phyloP scores from a whole-genome alignment of 164 flowering plant species.

The Santalum album region DNA sequence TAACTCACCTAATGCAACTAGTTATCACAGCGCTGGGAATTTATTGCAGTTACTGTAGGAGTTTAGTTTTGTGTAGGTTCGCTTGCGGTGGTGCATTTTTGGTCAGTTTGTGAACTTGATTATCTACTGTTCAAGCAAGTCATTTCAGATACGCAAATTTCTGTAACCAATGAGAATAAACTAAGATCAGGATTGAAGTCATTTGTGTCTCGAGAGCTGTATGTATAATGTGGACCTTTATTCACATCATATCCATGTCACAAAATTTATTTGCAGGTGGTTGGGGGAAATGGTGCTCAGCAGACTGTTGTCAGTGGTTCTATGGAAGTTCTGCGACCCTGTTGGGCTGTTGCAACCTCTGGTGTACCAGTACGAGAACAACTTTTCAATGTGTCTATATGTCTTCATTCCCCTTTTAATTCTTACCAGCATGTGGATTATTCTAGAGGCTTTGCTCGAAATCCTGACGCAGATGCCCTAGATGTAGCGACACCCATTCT shows the following conservation, averaged over 20 bases:
- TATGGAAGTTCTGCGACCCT: constrained; percentile 89
- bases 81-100: too few species aligned
- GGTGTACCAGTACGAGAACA: constrained; percentile 96
- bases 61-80: too few species aligned
- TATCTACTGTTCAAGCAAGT: too few species aligned
- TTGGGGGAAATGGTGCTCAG: constrained; percentile 94
- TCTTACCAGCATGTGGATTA: constrained; percentile 75
- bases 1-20: too few species aligned
- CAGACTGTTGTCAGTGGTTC: constrained; percentile 92
- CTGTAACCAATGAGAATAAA: too few species aligned
- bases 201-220: too few species aligned
- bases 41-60: too few species aligned
- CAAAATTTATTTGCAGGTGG: constrained; percentile 41
- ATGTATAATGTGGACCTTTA: too few species aligned
- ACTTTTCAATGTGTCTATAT: constrained; percentile 91
- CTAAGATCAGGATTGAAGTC: too few species aligned
- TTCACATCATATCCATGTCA: neutral
- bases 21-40: too few species aligned
- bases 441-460: constrained; percentile 48
- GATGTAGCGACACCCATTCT: constrained; percentile 96
- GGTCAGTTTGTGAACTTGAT: too few species aligned
- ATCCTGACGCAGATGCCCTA: constrained; percentile 45
- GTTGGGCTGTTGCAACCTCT: constrained; percentile 98
- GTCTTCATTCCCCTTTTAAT: constrained; percentile 74
- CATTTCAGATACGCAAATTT: too few species aligned